These are phyloP conservation scores for Apophysomyces sp. DNA, from an alignment of 371 early-diverging fungal genomes.

Conservation along the genomic window DNA sequence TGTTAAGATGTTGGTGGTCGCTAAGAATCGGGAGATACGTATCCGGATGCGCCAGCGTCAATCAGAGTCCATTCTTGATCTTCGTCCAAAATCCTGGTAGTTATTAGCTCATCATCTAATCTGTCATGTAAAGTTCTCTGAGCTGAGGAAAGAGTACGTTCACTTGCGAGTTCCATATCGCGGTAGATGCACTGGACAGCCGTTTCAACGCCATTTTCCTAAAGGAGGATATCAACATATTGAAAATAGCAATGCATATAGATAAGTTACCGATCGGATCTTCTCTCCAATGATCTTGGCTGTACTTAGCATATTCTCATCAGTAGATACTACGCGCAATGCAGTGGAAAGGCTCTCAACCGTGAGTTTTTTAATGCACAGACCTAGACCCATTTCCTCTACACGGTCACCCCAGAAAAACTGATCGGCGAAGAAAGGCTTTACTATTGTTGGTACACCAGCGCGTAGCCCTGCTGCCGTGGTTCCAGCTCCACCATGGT, in stretches of 20 bases:
- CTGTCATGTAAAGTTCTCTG: neutral
- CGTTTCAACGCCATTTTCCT: slow-evolving; percentile 64
- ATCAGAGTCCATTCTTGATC: slow-evolving; percentile 40
- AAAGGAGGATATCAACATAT: neutral
- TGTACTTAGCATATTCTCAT: slow-evolving; percentile 57
- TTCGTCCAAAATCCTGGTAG: slow-evolving; percentile 13
- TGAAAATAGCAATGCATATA: neutral
- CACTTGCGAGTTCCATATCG: slow-evolving; percentile 50
- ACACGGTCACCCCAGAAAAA: slow-evolving; percentile 78
- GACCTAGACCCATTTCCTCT: slow-evolving; percentile 63
- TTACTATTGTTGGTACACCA: slow-evolving; percentile 74
- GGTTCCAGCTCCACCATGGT: slow-evolving; percentile 90
- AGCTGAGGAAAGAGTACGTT: slow-evolving; percentile 17
- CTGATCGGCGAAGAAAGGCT: slow-evolving; percentile 87
- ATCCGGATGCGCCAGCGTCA: slow-evolving; percentile 18
- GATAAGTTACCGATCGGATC: slow-evolving; percentile 39
- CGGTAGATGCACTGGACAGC: slow-evolving; percentile 65
- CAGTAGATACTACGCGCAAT: slow-evolving; percentile 56
- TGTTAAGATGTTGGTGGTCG: slow-evolving; percentile 7
- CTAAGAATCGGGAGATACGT: slow-evolving; percentile 24
- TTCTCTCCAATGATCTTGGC: slow-evolving; percentile 57
- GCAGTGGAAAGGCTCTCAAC: slow-evolving; percentile 53
- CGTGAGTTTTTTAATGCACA: slow-evolving; percentile 58
- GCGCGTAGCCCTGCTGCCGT: slow-evolving; percentile 78
- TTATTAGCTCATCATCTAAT: neutral